phyloP scores from a whole-genome alignment of 2,329 filamentous ascomycete species.

The Metarhizium humberi region DNA sequence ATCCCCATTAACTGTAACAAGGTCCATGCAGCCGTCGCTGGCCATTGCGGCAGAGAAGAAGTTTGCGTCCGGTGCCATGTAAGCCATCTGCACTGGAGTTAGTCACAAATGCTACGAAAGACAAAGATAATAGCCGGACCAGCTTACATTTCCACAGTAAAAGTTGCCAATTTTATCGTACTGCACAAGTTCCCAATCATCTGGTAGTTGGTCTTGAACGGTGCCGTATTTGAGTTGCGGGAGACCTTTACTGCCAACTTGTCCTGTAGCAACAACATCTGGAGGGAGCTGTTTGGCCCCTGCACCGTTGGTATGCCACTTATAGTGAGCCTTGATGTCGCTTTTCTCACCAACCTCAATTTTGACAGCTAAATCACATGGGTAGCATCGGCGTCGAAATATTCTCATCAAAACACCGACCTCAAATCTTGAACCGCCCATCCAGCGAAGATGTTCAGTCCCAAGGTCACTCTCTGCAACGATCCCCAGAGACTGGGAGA shows the following conservation, averaged over 20 bases:
- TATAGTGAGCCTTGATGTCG: constrained; percentile 65
- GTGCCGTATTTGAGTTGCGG: constrained; percentile 73
- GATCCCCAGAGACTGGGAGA: constrained; percentile 84
- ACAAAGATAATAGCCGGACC: not conserved
- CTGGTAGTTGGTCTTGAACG: constrained; percentile 64
- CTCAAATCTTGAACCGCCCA: constrained; percentile 79
- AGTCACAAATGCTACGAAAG: constrained; percentile 2
- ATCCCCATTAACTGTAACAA: constrained; percentile 72
- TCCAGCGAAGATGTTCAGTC: constrained; percentile 88
- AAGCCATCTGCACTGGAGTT: constrained; percentile 56
- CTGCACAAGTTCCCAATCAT: constrained; percentile 65
- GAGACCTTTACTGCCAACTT: constrained; percentile 40
- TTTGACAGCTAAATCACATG: constrained; percentile 81
- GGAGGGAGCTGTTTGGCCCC: constrained; percentile 1
- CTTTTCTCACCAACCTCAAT: constrained; percentile 70
- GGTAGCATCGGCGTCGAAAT: constrained; percentile 69
- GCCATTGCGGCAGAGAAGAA: constrained; percentile 82
- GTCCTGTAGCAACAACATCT: not conserved
- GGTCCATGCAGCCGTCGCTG: constrained; percentile 76
- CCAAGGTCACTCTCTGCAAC: constrained; percentile 84
- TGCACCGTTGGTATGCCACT: constrained; percentile 30
- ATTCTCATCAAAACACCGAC: constrained; percentile 74
- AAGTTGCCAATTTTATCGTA: constrained; percentile 81
- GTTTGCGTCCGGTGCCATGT: constrained; percentile 77
- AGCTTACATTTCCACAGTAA: constrained; percentile 75